These are phyloP conservation scores for Tilletiopsis washingtonensis DNA, from an alignment of 1,284 basidiomycete genomes.

Conservation along the genomic window DNA sequence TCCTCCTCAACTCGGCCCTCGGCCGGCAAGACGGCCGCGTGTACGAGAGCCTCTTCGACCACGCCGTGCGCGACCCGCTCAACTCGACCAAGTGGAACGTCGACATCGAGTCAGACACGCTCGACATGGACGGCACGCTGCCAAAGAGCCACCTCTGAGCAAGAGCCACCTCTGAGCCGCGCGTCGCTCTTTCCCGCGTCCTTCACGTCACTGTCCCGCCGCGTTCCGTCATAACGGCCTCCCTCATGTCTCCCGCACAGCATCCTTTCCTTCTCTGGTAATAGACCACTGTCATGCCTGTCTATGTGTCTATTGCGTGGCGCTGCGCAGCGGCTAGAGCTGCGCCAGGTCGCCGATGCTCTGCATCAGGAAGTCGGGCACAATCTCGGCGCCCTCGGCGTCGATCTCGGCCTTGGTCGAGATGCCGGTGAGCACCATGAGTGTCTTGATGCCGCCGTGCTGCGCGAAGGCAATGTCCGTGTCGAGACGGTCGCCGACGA, in stretches of 20 bases:
- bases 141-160: neutral
- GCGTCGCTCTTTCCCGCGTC: too few relatives aligned
- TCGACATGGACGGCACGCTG: conserved; percentile 17
- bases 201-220: too few relatives aligned
- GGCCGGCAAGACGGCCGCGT: conserved; percentile 47
- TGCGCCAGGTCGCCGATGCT: conserved; percentile 40
- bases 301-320: neutral
- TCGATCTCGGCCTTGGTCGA: conserved; percentile 38
- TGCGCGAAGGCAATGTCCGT: conserved; percentile 92
- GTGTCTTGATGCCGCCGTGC: conserved; percentile 71
- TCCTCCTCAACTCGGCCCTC: conserved; percentile 47
- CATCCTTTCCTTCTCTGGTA: too few relatives aligned
- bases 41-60: conserved; percentile 43
- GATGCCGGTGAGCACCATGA: conserved; percentile 83
- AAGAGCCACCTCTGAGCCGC: too few relatives aligned
- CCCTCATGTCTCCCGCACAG: too few relatives aligned
- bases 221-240: too few relatives aligned
- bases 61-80: conserved; percentile 32
- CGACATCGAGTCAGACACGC: conserved; percentile 36
- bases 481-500: conserved; percentile 89
- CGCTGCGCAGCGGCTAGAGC: neutral
- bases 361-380: conserved; percentile 38
- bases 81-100: conserved; percentile 46
- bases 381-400: conserved; percentile 53
- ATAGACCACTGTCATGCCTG: too few relatives aligned